Base-by-base conservation (phyloP, 768 basidiomycete genomes). In the Lactarius pseudohatsudake region DNA sequence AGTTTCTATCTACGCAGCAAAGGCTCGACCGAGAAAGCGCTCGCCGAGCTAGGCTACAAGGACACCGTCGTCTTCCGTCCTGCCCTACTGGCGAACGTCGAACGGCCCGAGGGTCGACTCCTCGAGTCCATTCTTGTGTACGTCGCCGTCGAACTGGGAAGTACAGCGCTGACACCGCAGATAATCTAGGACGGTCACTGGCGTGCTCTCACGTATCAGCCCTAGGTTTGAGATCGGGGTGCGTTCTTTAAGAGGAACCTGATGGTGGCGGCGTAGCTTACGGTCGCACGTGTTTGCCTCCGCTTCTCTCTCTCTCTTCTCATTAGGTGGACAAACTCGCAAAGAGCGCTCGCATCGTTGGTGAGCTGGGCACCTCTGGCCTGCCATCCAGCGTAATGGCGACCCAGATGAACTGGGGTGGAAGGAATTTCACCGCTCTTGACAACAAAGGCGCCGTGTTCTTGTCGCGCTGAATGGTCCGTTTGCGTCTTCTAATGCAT, bases 1-100 rank as follows among this genome's bases (percentile, higher is more conserved):
- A 80, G 86, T 70, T 75, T 89, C 18, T 90, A 90, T 65, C 28
- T 76, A 2, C 84, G 72, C 84, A 86, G 84, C 71, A 92, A 92
- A 75, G 92, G 89, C 18, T 76, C 86, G 36, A 93, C 92, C 0
- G 92, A 93, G 74, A 77, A 82, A 56, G 88, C 77, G 0, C 79
- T 94, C 22, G 87, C 90, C 0, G 76, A 75, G 4, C 76, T 92
- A 6, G 90, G 89, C 11, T 93, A 92, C 73, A 72, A 77, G 15
- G 90, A 92, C 61, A 85, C 85, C 1, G 85, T 92, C 66, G 73
- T 91, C 57, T 87, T 92, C 74, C 83, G 89, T 22, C 90, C 92
- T 2, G 84, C 72, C 0, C 67, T 81, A n/a, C 75, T 92, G 1
- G 36, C 56, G 41, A 67, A 67, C 32, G 43, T 59, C 4, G 36